Evolutionary conservation across 371 early-diverging fungal species (phyloP), one percentile per base, ranked within the genome.

Genomic region (Zancudomyces culisetae): DNA sequence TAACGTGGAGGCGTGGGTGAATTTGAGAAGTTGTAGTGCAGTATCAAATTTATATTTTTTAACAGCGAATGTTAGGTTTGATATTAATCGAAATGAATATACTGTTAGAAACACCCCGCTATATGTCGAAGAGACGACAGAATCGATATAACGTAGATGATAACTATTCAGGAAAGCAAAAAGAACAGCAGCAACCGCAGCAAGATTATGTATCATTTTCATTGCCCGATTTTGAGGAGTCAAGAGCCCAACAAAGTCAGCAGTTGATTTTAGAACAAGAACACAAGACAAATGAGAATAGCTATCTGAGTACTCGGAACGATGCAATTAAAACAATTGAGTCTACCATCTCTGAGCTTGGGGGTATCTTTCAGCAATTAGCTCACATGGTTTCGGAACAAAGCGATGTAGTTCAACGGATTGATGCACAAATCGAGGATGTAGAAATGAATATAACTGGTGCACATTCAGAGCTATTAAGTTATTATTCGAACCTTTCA

Each of bases 341-440:
- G 55, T 81, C 87, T 12, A 97, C 98, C 1, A 90, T 97, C 52
- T 85, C 90, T 0, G 98, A 97, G 61, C 75, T 97, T n/a, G 98
- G 96, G 15, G 77, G 81, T 48, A 91, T 96, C 23, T 97, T 92
- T 64, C 89, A 86, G 60, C 87, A 93, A 53, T 69, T 97, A 52
- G 89, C 93, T 0, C 76, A 78, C 12, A 85, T 97, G 80, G 85
- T 97, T 2, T 84, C 91, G 2, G 89, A 85, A 54, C 98, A 97
- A 60, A 73, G 96, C 22, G 95, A 97, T 47, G 81, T 83, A 43
- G 87, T 97, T 24, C 91, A 90, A 78, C 79, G 88, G 55, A 97
- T 97, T 53, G 98, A 97, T 62, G 89, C 88, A 51, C 91, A 97
- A 60, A 81, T 92, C 12, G 81, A 87, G 42, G 91, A 88, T 53